These are phyloP conservation scores for Pilaira anomala DNA, from an alignment of 192 early-diverging fungal genomes.

Conservation along the genomic window DNA sequence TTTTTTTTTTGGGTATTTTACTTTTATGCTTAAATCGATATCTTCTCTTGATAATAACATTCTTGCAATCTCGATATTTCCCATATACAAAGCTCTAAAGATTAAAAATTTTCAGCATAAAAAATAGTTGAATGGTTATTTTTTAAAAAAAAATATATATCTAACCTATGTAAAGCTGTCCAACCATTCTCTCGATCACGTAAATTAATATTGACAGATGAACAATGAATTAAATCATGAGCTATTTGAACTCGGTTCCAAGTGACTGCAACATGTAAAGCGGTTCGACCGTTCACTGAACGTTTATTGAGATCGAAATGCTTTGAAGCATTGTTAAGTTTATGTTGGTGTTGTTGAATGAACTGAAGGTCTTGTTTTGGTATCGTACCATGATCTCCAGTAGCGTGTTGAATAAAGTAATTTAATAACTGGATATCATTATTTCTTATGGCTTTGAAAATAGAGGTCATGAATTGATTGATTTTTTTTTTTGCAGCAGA, in stretches of 20 bases:
- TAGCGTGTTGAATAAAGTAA: constrained; percentile 19
- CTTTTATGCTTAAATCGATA: constrained; percentile 15
- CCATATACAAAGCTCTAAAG: constrained; percentile 21
- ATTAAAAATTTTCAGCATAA: neutral
- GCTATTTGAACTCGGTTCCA: constrained; percentile 38
- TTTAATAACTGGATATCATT: constrained; percentile 36
- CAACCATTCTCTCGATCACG: constrained; percentile 67
- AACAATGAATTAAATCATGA: constrained; percentile 34
- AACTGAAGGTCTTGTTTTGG: constrained; percentile 20
- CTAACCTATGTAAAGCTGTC: constrained; percentile 63
- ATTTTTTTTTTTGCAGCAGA: neutral
- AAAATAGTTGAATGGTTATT: neutral
- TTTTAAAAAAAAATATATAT: constrained; percentile 15
- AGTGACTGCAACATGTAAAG: constrained; percentile 43
- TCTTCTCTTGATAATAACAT: constrained; percentile 17
- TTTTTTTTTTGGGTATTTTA: neutral
- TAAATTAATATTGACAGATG: constrained; percentile 54
- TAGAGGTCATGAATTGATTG: constrained; percentile 12
- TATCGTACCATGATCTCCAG: constrained; percentile 3
- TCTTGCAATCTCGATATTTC: constrained; percentile 22
- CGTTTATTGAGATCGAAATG: constrained; percentile 40
- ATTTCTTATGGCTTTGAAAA: constrained; percentile 36
- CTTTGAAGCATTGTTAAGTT: constrained; percentile 17
- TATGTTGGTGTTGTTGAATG: constrained; percentile 7
- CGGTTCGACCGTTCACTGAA: constrained; percentile 37